Evolutionary conservation across 257 asterid genomes (phyloP), one percentile per base, ranked within the genome.

Genomic region (Solanum sitiens): DNA sequence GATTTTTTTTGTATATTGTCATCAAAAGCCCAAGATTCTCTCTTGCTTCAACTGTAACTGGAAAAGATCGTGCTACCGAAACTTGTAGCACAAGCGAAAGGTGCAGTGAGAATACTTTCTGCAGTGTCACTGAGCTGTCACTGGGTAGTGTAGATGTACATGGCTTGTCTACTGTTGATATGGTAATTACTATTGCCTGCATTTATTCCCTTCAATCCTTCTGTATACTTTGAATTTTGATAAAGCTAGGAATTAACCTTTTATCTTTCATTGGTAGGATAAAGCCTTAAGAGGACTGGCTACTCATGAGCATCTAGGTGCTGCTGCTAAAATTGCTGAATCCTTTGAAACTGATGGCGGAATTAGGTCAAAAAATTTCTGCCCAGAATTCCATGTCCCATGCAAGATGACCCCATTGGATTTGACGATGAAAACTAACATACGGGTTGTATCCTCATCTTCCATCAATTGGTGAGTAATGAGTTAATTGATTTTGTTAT

Each of bases 251-350:
- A 12, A 42, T 16, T 21, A 63, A 45, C 79, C 44, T 33, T 67
- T 42, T 73, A 84, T 70, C 89, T 44, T 80, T 83, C 76, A 75
- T 90, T 77, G 63, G 74, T 91, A 97, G 99, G 98, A 94, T 87
- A 93, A 92, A 91, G 98, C 98, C 86, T 92, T 97, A 90, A 94
- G 92, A 89, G 98, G 96, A 59, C 89, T 97, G 92, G 93, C 94
- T 87, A 89, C 96, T 61, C 92, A 92, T 84, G 94, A 92, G 30
- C 84, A 94, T 90, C 92, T 84, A 89, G 87, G 87, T 90, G 73
- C 90, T 88, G 88, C 95, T 79, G 90, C 90, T 84, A 91, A 89
- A 77, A 88, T 68, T 70, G 84, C 82, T 33, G 94, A 92, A 86
- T 89, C 90, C 87, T 86, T 86, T 74, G 92, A 90, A 86, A 90